phyloP scores from a whole-genome alignment of 1,284 basidiomycete genomes.

The Cutaneotrichosporon sp. region DNA sequence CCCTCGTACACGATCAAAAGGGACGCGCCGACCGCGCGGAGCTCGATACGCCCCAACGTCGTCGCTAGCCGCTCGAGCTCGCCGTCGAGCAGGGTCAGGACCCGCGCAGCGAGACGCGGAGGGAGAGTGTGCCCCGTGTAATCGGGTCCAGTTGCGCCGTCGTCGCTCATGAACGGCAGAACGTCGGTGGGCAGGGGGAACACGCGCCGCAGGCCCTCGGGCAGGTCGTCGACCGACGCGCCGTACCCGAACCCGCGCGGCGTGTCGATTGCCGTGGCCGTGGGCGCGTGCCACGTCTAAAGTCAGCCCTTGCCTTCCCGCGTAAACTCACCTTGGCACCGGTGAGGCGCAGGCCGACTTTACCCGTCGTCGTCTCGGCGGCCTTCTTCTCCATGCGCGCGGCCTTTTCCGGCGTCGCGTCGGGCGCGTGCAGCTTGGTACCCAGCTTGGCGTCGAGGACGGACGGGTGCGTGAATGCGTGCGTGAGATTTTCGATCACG shows the following conservation, averaged over 20 bases:
- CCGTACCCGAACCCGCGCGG: slow-evolving; percentile 77
- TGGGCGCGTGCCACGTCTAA: slow-evolving; percentile 67
- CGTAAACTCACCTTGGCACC: slow-evolving; percentile 83
- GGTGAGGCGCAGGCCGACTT: slow-evolving; percentile 75
- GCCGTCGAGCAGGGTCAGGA: slow-evolving; percentile 52
- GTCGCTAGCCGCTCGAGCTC: slow-evolving; percentile 56
- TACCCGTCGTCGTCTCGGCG: slow-evolving; percentile 62
- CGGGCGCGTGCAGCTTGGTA: slow-evolving; percentile 61
- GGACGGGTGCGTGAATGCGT: slow-evolving; percentile 70
- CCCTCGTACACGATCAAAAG: slow-evolving; percentile 82
- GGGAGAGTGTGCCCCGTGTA: slow-evolving; percentile 53
- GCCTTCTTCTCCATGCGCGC: slow-evolving; percentile 71
- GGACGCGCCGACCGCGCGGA: slow-evolving; percentile 76
- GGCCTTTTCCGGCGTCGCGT: slow-evolving; percentile 68
- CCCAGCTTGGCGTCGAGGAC: slow-evolving; percentile 91
- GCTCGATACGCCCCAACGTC: slow-evolving; percentile 57
- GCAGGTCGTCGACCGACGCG: slow-evolving; percentile 62
- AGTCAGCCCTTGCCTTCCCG: no score
- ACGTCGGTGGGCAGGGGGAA: slow-evolving; percentile 57
- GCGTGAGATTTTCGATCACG: slow-evolving; percentile 77
- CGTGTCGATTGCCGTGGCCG: slow-evolving; percentile 56
- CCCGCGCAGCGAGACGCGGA: slow-evolving; percentile 54
- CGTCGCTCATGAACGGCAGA: not conserved
- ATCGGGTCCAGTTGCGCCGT: not conserved
- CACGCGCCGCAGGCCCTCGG: slow-evolving; percentile 67